Conservation (phyloP, 352 stramenopile species). For the Pythium coloratum region DNA sequence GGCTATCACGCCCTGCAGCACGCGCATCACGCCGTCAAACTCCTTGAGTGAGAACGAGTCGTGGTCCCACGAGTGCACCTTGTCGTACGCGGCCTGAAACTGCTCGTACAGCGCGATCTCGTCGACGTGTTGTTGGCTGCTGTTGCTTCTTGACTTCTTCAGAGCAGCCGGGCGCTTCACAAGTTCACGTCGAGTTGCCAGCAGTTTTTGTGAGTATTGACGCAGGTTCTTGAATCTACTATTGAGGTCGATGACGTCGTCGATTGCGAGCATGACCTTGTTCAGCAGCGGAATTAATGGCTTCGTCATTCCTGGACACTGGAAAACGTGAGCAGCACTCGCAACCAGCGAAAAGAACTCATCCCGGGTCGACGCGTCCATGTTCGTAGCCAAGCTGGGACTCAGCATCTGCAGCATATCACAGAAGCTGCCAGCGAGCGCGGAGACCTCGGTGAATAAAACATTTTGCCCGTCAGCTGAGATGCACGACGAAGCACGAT, state of each 20-base stretch:
- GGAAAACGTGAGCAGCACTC: background rate
- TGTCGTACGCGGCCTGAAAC: background rate
- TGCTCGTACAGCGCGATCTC: background rate
- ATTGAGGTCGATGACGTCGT: background rate
- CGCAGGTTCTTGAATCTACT: background rate
- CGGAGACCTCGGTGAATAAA: background rate
- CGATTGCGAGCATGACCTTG: background rate
- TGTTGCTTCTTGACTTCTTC: background rate
- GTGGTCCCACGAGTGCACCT: conserved; percentile 16
- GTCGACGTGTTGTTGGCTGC: background rate
- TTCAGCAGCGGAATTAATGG: background rate
- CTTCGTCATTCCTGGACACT: background rate
- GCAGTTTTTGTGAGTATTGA: background rate
- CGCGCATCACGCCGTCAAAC: conserved; percentile 17
- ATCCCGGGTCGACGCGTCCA: background rate
- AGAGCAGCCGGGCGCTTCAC: background rate
- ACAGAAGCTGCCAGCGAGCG: background rate
- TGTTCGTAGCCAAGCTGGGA: background rate
- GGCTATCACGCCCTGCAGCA: conserved; percentile 7
- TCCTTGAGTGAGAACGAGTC: conserved; percentile 21
- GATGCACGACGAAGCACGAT: background rate
- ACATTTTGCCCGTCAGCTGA: background rate
- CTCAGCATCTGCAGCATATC: background rate
- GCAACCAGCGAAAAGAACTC: background rate
- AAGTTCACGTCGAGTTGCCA: background rate